phyloP scores from a whole-genome alignment of 495 filamentous ascomycete genomes.

The Oidiodendron maius region DNA sequence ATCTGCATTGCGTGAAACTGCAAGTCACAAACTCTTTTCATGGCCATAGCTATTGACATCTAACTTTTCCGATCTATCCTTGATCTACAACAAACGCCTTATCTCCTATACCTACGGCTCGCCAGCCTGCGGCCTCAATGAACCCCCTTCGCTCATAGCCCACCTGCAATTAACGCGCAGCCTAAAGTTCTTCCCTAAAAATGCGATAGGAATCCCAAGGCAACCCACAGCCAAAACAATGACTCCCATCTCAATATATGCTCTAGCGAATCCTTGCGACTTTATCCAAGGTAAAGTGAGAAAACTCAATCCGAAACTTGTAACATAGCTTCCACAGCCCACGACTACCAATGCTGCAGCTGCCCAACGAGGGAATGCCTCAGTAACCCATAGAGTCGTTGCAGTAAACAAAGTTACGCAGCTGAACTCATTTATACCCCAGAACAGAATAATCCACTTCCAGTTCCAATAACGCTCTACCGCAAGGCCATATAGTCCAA shows the following conservation, averaged over 20 bases:
- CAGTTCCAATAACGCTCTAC: not conserved
- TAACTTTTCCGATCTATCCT: no score
- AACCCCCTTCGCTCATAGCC: conserved; percentile 1
- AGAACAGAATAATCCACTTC: not conserved
- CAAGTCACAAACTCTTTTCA: no score
- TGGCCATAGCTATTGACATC: no score
- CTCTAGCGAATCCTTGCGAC: conserved; percentile 1
- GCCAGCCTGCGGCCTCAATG: conserved; percentile 7
- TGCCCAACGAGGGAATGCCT: conserved; percentile 18
- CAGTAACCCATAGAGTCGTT: conserved; percentile 14
- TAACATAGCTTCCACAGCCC: conserved; percentile 1
- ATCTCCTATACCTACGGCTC: not conserved
- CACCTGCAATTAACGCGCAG: conserved; percentile 1
- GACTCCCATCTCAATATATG: conserved; percentile 6
- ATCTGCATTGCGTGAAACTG: not conserved
- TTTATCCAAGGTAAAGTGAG: conserved; percentile 10
- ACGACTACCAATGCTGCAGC: conserved; percentile 10
- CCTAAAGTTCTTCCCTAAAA: conserved; percentile 9
- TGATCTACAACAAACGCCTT: not conserved
- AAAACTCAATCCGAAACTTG: conserved; percentile 10
- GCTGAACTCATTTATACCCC: conserved; percentile 4
- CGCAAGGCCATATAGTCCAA: conserved; percentile 9
- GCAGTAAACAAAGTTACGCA: conserved; percentile 2
- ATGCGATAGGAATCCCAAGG: conserved; percentile 3
- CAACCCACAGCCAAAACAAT: conserved; percentile 7